A percentile compares a stretch with the other conserved stretches of the same genome.
Conservation (phyloP, 768 basidiomycete genomes). For the Mycena vulgaris region DNA sequence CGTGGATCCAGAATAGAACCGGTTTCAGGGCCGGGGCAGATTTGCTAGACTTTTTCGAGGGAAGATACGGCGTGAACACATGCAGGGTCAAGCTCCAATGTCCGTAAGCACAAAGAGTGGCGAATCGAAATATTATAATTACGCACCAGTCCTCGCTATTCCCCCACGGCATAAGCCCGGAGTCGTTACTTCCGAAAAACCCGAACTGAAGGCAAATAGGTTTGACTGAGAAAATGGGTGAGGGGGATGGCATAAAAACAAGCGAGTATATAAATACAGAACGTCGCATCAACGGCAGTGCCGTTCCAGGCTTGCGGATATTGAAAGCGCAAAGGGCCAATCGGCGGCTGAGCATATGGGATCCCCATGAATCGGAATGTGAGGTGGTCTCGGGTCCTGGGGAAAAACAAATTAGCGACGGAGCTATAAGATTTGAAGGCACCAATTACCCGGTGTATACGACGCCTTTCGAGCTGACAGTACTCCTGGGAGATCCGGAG, state of each 20-base stretch:
- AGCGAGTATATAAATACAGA: slow-evolving; percentile 38
- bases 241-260: background rate
- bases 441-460: slow-evolving; percentile 31
- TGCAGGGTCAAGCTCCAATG: slow-evolving; percentile 51
- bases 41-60: slow-evolving; percentile 34
- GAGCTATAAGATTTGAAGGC: background rate
- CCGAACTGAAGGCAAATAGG: slow-evolving; percentile 39
- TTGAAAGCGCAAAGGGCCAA: slow-evolving; percentile 48
- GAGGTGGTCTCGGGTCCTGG: slow-evolving; percentile 56
- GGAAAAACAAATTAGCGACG: background rate
- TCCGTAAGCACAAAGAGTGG: background rate
- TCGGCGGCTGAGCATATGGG: slow-evolving; percentile 55
- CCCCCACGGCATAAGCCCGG: slow-evolving; percentile 39
- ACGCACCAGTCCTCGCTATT: slow-evolving; percentile 40
- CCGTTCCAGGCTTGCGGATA: slow-evolving; percentile 50
- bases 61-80: slow-evolving; percentile 55
- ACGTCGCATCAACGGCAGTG: slow-evolving; percentile 48
- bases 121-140: too few species aligned
- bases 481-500: slow-evolving; percentile 27
- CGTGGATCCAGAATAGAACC: slow-evolving; percentile 59
- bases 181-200: slow-evolving; percentile 31
- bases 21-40: slow-evolving; percentile 46
- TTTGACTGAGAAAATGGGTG: slow-evolving; percentile 28
- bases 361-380: slow-evolving; percentile 61
- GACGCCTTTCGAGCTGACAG: slow-evolving; percentile 25